Base-by-base conservation (phyloP, 495 filamentous ascomycete species). In the Penicillium cataractarum region DNA sequence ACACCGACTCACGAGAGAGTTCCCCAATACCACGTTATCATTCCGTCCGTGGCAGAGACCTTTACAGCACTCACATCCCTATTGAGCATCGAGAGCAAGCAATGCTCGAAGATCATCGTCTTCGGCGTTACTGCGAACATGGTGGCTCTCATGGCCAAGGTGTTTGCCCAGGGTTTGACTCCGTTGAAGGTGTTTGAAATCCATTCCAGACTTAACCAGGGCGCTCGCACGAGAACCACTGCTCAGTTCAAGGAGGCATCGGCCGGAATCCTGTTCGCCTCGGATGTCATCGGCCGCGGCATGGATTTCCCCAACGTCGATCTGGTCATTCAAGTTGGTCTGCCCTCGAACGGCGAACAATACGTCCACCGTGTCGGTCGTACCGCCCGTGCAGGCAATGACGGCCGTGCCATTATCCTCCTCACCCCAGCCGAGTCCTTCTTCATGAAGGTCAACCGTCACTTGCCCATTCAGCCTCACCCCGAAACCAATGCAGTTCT, bases 231-330 rank as follows among this genome's bases (percentile, higher is more conserved):
- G 9, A 80, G 70, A 26, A 81, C 82, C 19, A 90, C 88, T 5
- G 79, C 83, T 17, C 75, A 80, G 21, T 91, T 88, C 80, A 88
- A 88, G 60, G 70, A 81, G 22, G 82, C 84, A 0, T 68, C 68
- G 5, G 72, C 74, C 29, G 80, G 83, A 35, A 80, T 90, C 58
- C 72, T 91, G 66, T 84, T 90, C 65, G 88, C 88, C 35, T 85
- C 85, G 17, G 88, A 91, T 70, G 87, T 91, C 26, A 83, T 91
- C 49, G 89, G 88, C 19, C 83, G 89, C 55, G 89, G 89, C 31
- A 94, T 97, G 92, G 94, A 97, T 73, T 97, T 97, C 79, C 93
- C 94, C 57, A 88, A 92, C 65, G 94, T 97, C 55, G 89, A 92
- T 48, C 86, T 97, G 64, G 93, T 97, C 63, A 86, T 97, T 69